A percentile compares a stretch with the other conserved stretches of the same genome.
Evolutionary conservation across 805 yeast species (phyloP).

Genomic region (Torulaspora indica): DNA sequence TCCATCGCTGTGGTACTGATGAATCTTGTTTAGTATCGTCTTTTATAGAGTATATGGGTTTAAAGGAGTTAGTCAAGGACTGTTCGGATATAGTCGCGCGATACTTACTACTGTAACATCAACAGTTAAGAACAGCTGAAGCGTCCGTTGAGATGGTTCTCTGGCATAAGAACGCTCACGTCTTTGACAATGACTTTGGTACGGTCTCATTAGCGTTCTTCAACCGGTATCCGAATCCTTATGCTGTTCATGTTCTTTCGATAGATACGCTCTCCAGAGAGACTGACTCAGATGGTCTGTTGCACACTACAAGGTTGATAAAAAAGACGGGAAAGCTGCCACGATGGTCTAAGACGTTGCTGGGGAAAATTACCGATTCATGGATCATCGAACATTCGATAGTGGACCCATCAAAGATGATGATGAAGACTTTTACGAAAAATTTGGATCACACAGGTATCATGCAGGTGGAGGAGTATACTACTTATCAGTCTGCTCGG

Average conservation of each 20-base stretch:
- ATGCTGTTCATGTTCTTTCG: constrained; percentile 76
- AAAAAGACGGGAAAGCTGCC: constrained; percentile 80
- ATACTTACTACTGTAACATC: neutral
- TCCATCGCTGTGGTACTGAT: constrained; percentile 19
- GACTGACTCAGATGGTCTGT: constrained; percentile 57
- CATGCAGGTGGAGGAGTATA: constrained; percentile 72
- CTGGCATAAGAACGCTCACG: constrained; percentile 50
- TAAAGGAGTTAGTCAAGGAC: neutral
- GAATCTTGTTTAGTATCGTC: neutral
- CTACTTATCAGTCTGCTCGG: constrained; percentile 46
- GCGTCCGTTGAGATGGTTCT: constrained; percentile 50
- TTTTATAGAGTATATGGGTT: neutral
- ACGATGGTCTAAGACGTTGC: constrained; percentile 65
- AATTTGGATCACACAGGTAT: constrained; percentile 80
- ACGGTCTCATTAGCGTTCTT: constrained; percentile 75
- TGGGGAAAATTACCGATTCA: constrained; percentile 63
- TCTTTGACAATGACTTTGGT: constrained; percentile 59
- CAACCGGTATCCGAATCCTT: constrained; percentile 71
- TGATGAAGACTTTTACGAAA: constrained; percentile 65
- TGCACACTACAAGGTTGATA: constrained; percentile 68
- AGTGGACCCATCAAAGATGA: constrained; percentile 55
- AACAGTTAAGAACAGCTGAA: neutral
- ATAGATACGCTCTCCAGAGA: constrained; percentile 66
- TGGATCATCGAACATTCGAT: constrained; percentile 79
- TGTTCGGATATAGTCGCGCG: constrained; percentile 1